Evolutionary conservation across 306 rosid species (phyloP).

Genomic region (Citrullus colocynthis): DNA sequence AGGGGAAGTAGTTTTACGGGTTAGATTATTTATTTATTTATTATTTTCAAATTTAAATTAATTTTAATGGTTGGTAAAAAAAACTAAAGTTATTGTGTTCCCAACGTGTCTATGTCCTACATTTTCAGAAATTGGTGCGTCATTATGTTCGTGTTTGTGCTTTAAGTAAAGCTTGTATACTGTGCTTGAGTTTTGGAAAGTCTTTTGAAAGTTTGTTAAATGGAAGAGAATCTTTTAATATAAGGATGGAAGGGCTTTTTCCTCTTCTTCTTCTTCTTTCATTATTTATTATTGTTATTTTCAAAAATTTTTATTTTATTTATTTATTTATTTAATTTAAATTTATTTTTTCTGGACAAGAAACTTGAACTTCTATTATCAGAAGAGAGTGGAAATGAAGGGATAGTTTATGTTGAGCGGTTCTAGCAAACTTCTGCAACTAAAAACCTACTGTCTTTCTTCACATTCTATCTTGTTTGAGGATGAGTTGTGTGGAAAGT

Average conservation of each 20-base stretch:
- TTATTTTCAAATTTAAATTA: too few species aligned
- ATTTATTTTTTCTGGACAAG: not conserved
- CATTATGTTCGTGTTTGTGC: too few species aligned
- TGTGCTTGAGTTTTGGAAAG: not conserved
- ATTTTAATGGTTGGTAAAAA: too few species aligned
- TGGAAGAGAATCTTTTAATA: not conserved
- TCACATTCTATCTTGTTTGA: not conserved
- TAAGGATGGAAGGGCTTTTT: not conserved
- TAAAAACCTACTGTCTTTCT: not conserved
- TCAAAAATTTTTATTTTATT: too few species aligned
- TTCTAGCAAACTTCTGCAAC: not conserved
- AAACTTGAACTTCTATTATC: not conserved
- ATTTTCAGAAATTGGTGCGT: too few species aligned
- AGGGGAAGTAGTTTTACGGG: too few species aligned
- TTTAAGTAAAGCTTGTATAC: not conserved
- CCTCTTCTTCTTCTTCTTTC: not conserved
- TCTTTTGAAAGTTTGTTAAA: not conserved
- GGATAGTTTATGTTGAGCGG: not conserved
- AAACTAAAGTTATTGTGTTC: too few species aligned
- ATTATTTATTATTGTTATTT: too few species aligned
- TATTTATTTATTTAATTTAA: too few species aligned
- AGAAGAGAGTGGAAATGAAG: not conserved
- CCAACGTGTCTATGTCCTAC: too few species aligned
- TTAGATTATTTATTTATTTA: too few species aligned
- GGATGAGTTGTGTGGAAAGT: not conserved